These are phyloP conservation scores for Musa itinerans DNA, from an alignment of 176 grass and related monocot genomes.

Conservation along the genomic window DNA sequence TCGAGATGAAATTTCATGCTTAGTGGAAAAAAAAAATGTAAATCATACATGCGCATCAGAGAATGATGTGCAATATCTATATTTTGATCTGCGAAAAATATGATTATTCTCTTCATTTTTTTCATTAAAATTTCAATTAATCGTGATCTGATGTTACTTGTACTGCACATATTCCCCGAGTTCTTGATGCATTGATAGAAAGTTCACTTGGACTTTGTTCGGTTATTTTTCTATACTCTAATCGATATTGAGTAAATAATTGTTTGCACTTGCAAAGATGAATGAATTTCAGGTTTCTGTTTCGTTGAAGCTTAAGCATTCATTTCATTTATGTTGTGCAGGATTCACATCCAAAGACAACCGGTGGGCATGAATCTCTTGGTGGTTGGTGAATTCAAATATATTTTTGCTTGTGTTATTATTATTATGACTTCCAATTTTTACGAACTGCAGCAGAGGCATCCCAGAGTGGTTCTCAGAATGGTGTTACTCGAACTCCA, in stretches of 20 bases:
- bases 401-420: constrained; percentile 4
- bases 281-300: constrained; percentile 2
- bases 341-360: constrained; percentile 59
- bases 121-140: too few relatives aligned
- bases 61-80: too few relatives aligned
- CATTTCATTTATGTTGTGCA: constrained; percentile 18
- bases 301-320: background rate
- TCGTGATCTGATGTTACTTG: too few relatives aligned
- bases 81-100: too few relatives aligned
- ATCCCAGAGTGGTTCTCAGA: constrained; percentile 36
- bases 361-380: constrained; percentile 37
- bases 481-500: constrained; percentile 36
- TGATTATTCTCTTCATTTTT: too few relatives aligned
- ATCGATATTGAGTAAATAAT: background rate
- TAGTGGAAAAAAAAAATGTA: too few relatives aligned
- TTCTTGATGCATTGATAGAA: background rate
- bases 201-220: background rate
- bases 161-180: too few relatives aligned
- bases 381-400: constrained; percentile 30
- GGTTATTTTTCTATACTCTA: background rate
- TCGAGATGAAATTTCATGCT: too few relatives aligned
- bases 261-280: background rate
- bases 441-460: constrained; percentile 23
- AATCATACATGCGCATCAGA: too few relatives aligned
- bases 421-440: constrained; percentile 17